Conservation (phyloP, 805 yeast genomes). For the Candida railenensis region DNA sequence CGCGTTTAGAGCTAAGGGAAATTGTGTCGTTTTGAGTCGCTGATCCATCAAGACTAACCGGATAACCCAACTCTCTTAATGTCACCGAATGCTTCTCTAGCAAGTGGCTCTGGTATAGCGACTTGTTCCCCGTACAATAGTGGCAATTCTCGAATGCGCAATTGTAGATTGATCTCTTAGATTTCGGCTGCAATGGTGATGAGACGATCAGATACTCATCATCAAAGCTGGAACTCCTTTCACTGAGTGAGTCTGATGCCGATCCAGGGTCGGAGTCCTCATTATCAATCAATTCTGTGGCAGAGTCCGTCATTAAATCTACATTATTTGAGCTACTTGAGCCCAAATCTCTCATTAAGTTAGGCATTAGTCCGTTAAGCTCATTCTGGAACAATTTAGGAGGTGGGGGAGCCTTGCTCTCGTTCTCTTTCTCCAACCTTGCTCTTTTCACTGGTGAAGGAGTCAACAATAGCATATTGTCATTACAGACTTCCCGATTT, state of each 20-base stretch:
- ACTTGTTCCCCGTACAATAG: conserved; percentile 28
- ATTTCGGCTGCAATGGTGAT: conserved; percentile 4
- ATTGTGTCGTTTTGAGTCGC: not conserved
- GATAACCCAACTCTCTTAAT: conserved; percentile 24
- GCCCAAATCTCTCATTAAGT: not conserved
- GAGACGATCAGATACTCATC: conserved; percentile 24
- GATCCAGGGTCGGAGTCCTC: not conserved
- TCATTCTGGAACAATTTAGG: not conserved
- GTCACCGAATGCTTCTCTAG: conserved; percentile 18
- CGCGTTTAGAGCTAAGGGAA: not conserved
- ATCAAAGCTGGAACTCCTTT: conserved; percentile 9
- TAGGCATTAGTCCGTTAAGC: no score
- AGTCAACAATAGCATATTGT: conserved; percentile 23
- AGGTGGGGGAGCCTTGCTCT: not conserved
- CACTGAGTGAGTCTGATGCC: not conserved
- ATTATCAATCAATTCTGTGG: not conserved
- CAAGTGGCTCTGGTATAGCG: conserved; percentile 24
- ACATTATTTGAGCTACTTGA: not conserved
- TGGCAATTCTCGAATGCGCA: conserved; percentile 26
- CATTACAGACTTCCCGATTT: conserved; percentile 12
- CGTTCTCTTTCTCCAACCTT: not conserved
- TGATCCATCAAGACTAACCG: conserved; percentile 10
- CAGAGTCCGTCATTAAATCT: not conserved
- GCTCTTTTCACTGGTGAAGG: conserved; percentile 30
- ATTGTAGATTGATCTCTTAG: conserved; percentile 7